Conservation (phyloP, 768 basidiomycete genomes). For the Fistulinella prunicolor region DNA sequence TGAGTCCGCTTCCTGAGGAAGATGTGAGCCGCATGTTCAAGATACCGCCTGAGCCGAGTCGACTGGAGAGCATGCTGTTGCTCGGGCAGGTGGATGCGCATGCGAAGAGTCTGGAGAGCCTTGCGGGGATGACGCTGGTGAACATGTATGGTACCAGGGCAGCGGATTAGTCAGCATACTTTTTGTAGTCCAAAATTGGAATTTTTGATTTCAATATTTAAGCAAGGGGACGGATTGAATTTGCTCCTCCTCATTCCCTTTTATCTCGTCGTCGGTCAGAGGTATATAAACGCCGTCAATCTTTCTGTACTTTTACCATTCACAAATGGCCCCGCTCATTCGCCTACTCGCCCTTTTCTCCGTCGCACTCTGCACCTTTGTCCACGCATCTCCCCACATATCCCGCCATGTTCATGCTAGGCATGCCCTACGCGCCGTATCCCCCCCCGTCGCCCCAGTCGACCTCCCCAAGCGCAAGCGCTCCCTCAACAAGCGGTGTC, state of each 20-base stretch:
- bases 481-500: slow-evolving; percentile 29
- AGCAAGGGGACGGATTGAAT: too few relatives aligned
- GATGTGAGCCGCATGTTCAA: slow-evolving; percentile 82
- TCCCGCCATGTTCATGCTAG: slow-evolving; percentile 23
- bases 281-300: slow-evolving; percentile 18
- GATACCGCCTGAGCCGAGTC: slow-evolving; percentile 84
- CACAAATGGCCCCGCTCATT: slow-evolving; percentile 37
- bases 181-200: too few relatives aligned
- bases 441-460: background rate
- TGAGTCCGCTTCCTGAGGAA: slow-evolving; percentile 85
- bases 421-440: slow-evolving; percentile 21
- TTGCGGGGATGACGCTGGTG: slow-evolving; percentile 60
- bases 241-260: too few relatives aligned
- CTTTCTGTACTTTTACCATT: slow-evolving; percentile 8
- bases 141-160: slow-evolving; percentile 78
- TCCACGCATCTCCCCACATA: slow-evolving; percentile 38
- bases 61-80: slow-evolving; percentile 81
- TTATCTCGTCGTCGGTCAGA: background rate
- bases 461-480: slow-evolving; percentile 18
- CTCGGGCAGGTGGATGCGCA: slow-evolving; percentile 87
- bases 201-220: too few relatives aligned
- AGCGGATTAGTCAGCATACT: slow-evolving; percentile 2
- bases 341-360: slow-evolving; percentile 43
- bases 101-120: slow-evolving; percentile 70
- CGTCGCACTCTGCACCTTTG: slow-evolving; percentile 38